Conservation (phyloP, 108 stramenopile species). For the Nitzschia putrida region DNA sequence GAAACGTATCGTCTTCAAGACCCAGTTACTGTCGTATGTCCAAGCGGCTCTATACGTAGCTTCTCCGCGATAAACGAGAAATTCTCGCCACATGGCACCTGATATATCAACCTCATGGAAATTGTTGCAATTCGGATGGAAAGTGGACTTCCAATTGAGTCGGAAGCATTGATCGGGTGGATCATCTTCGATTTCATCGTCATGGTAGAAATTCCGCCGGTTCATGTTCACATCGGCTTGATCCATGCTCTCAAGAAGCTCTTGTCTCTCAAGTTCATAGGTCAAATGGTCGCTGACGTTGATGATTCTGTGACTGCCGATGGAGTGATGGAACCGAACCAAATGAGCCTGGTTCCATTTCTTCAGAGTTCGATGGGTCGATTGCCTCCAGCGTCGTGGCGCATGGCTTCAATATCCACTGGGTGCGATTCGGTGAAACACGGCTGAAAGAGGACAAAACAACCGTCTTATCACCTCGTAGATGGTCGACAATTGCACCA, state of each 20-base stretch:
- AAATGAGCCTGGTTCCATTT: too few species aligned
- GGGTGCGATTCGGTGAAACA: too few species aligned
- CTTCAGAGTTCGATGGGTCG: too few species aligned
- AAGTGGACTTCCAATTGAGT: conserved; percentile 18
- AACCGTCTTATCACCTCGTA: too few species aligned
- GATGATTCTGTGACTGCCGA: too few species aligned
- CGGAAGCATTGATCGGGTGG: not conserved
- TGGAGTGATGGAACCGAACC: too few species aligned
- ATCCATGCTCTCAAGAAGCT: not conserved
- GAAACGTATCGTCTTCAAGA: conserved; percentile 57
- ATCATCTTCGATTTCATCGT: not conserved
- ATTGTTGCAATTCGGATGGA: conserved; percentile 65
- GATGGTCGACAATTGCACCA: too few species aligned
- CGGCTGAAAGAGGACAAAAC: too few species aligned
- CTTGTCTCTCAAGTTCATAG: not conserved
- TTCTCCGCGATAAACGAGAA: conserved; percentile 27
- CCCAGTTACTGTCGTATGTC: conserved; percentile 51
- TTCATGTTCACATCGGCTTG: not conserved
- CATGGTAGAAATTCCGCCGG: not conserved
- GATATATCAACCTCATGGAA: conserved; percentile 58
- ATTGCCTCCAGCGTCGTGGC: too few species aligned
- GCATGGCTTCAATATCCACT: too few species aligned
- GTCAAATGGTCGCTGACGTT: not conserved
- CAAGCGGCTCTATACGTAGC: conserved; percentile 53
- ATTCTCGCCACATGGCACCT: not conserved